Conservation (phyloP, 2,329 filamentous ascomycete species). For the Colletotrichum nymphaeae region DNA sequence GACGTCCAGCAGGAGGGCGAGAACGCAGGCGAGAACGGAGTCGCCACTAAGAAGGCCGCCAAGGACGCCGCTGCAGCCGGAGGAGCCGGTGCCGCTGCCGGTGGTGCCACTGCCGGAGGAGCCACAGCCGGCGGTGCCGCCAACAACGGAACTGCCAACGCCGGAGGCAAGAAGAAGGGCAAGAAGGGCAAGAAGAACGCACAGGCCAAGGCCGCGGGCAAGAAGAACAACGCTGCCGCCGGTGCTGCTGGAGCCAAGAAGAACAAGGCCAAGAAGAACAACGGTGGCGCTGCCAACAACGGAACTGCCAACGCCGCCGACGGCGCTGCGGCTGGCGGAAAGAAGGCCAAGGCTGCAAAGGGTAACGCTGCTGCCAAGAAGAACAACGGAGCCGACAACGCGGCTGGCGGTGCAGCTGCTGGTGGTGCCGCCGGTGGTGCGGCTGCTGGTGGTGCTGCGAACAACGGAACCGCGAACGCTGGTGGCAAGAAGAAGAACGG, state of each 20-base stretch:
- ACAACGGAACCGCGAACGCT: constrained; percentile 20
- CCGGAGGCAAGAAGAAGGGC: constrained; percentile 2
- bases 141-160: constrained; percentile 21
- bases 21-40: not conserved
- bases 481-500: constrained; percentile 1
- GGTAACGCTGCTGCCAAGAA: not conserved
- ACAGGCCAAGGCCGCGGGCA: constrained; percentile 7
- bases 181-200: not conserved
- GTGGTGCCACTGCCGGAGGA: not conserved
- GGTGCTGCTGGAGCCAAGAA: constrained; percentile 10
- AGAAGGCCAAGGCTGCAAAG: constrained; percentile 12
- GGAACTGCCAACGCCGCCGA: constrained; percentile 22
- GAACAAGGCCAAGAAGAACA: constrained; percentile 3
- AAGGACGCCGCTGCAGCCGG: not conserved
- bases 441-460: not conserved
- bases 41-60: not conserved
- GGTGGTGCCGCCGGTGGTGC: not conserved
- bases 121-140: not conserved
- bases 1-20: not conserved
- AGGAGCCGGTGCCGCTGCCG: not conserved
- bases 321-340: not conserved
- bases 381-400: constrained; percentile 1
- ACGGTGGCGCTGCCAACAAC: constrained; percentile 26
- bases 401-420: not conserved
- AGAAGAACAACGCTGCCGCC: constrained; percentile 2